phyloP scores from a whole-genome alignment of 371 early-diverging fungal species.

The Apophysomyces variabilis region DNA sequence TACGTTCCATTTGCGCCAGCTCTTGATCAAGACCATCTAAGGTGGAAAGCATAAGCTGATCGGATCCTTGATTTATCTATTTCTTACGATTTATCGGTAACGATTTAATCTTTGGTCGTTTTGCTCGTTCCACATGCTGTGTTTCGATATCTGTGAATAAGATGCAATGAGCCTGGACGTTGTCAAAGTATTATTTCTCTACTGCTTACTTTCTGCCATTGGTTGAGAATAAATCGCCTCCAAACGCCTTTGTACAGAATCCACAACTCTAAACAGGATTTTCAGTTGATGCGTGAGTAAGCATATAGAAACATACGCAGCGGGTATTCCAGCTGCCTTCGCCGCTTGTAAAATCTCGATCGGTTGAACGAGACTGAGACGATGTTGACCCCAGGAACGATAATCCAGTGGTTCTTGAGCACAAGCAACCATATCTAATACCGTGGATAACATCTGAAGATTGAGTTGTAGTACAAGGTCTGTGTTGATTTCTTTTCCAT shows the following conservation, averaged over 20 bases:
- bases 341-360: neutral
- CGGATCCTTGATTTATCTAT: neutral
- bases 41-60: neutral
- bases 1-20: neutral
- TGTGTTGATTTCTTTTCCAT: neutral
- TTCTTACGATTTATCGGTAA: neutral
- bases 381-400: neutral
- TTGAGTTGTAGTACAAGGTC: constrained; percentile 3
- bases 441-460: neutral
- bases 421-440: neutral
- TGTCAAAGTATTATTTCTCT: neutral
- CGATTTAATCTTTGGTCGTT: neutral
- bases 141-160: neutral
- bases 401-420: neutral
- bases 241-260: neutral
- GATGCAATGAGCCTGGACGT: neutral
- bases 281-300: neutral
- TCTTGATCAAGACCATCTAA: neutral
- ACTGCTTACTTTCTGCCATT: neutral
- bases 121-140: neutral
- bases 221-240: neutral
- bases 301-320: neutral
- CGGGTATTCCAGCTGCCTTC: neutral
- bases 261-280: neutral
- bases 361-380: neutral